These are phyloP conservation scores for Trifolium pratense DNA, from an alignment of 306 rosid species.

Conservation along the genomic window DNA sequence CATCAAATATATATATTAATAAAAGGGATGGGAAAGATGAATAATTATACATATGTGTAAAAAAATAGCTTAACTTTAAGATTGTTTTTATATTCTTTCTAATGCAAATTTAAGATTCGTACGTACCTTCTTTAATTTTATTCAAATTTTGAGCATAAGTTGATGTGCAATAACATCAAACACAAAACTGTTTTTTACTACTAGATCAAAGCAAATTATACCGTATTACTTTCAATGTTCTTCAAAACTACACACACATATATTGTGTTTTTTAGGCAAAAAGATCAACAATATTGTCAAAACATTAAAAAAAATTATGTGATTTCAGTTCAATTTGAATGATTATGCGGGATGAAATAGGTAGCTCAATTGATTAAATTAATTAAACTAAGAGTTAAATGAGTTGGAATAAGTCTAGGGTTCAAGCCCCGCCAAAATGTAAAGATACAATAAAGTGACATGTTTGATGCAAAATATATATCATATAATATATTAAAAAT, in stretches of 20 bases:
- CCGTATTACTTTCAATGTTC: no score
- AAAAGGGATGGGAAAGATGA: background rate
- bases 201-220: background rate
- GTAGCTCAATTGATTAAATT: no score
- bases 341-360: no score
- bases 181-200: background rate
- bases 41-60: background rate
- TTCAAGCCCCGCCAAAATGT: no score
- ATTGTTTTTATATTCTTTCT: conserved; percentile 27
- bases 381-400: no score
- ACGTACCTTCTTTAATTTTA: conserved; percentile 21
- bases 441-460: no score
- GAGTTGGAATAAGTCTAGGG: no score
- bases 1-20: background rate
- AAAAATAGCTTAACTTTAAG: background rate
- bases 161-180: background rate
- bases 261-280: no score
- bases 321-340: no score
- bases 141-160: background rate
- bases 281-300: no score
- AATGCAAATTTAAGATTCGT: background rate
- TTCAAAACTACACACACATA: no score
- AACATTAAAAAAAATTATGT: no score
- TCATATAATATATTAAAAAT: background rate
- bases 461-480: background rate